Evolutionary conservation across 495 filamentous ascomycete genomes (phyloP), one percentile per base, ranked within the genome.

Genomic region (Cladorrhinum samala): DNA sequence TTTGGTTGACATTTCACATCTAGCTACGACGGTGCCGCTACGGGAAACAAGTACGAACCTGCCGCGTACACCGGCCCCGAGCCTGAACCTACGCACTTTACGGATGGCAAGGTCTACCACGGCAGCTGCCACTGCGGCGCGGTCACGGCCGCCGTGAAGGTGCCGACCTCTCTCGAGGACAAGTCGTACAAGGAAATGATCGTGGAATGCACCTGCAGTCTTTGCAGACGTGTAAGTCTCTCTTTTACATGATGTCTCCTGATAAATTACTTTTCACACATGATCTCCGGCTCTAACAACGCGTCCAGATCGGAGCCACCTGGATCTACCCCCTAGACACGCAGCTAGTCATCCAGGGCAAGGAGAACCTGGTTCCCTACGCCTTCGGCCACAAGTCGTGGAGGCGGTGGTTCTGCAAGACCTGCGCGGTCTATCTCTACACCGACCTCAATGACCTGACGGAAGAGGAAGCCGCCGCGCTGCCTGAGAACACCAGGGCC

Each of bases 111-210:
- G 51, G 27, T 70, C 2, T 77, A 78, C 52, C 68, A 66, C 24
- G 77, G 77, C 6, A 71, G 70, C 58, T 81, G 77, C 61, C 77
- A 79, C 56, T 81, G 77, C 57, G 77, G 77, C 19, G 73, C 65
- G 40, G 65, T 78, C 5, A 73, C 56, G 11, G 16, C 72, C 14
- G 72, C 71, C 1, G 19, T 77, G 17, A 72, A 69, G 56, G 48
- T 65, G 21, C 63, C 68, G 38, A 63, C 63, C 16, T 52, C 73
- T 9, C 24, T 63, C 9, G 61, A 55, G 17, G 63, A 68, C 42
- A 58, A 65, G 20, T 59, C 53, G 1, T 59, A 46, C 48, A 43
- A 59, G 1, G 68, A 59, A 4, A 18, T 1, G 0, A 42, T 71
- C 11, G 8, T 57, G 1, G 66, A 75, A 27, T 71, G 70, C 56